Base-by-base conservation (phyloP, 1,284 basidiomycete genomes). In the Megacollybia platyphylla region DNA sequence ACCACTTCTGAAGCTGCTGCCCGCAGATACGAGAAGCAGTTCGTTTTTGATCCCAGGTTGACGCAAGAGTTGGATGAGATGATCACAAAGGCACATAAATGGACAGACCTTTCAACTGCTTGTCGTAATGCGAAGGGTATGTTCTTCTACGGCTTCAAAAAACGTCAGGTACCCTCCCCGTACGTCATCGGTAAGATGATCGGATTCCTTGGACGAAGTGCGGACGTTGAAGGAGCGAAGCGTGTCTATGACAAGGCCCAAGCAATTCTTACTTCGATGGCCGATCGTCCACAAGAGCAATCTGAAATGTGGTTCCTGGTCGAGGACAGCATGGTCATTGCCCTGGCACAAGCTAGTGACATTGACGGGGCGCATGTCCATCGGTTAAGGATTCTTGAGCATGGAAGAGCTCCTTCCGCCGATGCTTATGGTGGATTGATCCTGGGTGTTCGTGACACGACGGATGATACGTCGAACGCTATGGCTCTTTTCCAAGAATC, bases 401-500 rank as follows among this genome's bases (percentile, higher is more conserved):
- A 82, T 13, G 86, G 87, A 0, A 72, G 77, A n/a, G 70, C 76
- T 1, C 92, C 91, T 2, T 79, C 76, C 0, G 81, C 31, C 91
- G 89, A 96, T 49, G 85, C 90, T 0, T 97, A 96, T 54, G 91
- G 87, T 2, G 86, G 87, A 7, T 73, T 96, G 57, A 92, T 97
- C 50, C 75, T 85, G 35, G 73, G 76, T 49, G 79, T 90, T 51
- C 87, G 85, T 61, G 89, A 94, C 54, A 94, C 91, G 11, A 96
- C 92, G 11, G 91, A 97, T 58, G 92, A 97, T 54, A 84, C 89
- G 1, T 74, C 80, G 5, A 87, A 90, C 49, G 91, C 90, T 0
- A 68, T 90, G 58, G 72, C 79, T 30, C 71, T 96, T 26, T 97
- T 84, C 65, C 68, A 84, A 29, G 91, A 97, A 61, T 72, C 81